Conservation (phyloP, 441 rosid species). For the Gossypium armourianum region DNA sequence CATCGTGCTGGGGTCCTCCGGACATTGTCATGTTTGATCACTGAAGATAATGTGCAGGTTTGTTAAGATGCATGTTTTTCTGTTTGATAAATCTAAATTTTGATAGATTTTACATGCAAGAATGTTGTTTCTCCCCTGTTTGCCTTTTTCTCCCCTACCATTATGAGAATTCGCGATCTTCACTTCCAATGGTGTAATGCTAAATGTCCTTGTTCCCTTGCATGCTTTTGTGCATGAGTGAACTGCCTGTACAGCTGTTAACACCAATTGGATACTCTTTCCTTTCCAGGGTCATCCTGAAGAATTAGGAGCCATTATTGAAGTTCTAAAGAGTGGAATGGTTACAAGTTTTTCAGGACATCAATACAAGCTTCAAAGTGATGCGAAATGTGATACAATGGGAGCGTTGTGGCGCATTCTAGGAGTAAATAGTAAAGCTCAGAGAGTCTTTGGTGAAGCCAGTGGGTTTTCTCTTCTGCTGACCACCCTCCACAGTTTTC, state of each 20-base stretch:
- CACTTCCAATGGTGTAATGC: background rate
- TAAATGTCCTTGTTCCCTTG: background rate
- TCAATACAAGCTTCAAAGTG: slow-evolving; percentile 79
- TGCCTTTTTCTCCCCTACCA: background rate
- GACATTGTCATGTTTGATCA: slow-evolving; percentile 79
- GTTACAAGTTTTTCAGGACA: slow-evolving; percentile 79
- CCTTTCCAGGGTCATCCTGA: slow-evolving; percentile 70
- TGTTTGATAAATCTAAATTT: slow-evolving; percentile 8
- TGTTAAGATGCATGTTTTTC: slow-evolving; percentile 18
- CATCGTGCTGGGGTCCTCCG: slow-evolving; percentile 95
- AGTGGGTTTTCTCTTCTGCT: slow-evolving; percentile 95
- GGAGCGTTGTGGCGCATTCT: slow-evolving; percentile 94
- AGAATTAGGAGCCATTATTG: slow-evolving; percentile 81
- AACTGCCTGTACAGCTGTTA: background rate
- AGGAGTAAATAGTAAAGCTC: slow-evolving; percentile 73
- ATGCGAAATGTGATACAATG: slow-evolving; percentile 96
- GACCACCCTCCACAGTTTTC: slow-evolving; percentile 87
- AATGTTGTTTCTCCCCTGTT: slow-evolving; percentile 3
- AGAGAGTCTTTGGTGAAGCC: slow-evolving; percentile 91
- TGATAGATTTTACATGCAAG: slow-evolving; percentile 9
- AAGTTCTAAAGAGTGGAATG: slow-evolving; percentile 95
- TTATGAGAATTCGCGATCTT: background rate
- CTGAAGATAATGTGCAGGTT: slow-evolving; percentile 86
- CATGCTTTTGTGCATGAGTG: slow-evolving; percentile 4
- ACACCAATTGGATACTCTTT: background rate